Evolutionary conservation across 2,329 filamentous ascomycete species (phyloP).

Genomic region (Fusarium humuli): DNA sequence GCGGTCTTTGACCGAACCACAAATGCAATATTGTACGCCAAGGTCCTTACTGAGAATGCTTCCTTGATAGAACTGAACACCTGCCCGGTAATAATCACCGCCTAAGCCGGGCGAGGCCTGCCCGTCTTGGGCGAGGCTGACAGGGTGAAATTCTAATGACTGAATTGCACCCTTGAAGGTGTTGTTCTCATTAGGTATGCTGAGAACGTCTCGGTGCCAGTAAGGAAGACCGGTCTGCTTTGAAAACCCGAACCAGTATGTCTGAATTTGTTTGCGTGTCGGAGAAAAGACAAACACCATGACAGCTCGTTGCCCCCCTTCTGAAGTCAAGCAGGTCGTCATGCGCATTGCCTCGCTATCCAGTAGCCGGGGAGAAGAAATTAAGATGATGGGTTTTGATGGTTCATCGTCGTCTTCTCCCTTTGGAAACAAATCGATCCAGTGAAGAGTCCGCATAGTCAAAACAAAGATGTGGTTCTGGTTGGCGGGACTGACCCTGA

Average conservation of each 20-base stretch:
- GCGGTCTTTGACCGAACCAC: conserved; percentile 43
- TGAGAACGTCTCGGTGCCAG: conserved; percentile 54
- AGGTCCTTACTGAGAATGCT: conserved; percentile 57
- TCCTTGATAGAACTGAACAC: conserved; percentile 61
- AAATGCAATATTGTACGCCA: conserved; percentile 56
- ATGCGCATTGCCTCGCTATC: conserved; percentile 47
- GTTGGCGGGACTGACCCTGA: conserved; percentile 60
- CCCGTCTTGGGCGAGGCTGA: conserved; percentile 34
- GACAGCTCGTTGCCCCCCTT: conserved; percentile 33
- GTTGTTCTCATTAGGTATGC: conserved; percentile 37
- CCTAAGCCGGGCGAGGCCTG: conserved; percentile 41
- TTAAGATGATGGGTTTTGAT: conserved; percentile 42
- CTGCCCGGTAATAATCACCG: conserved; percentile 48
- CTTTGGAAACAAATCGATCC: conserved; percentile 56
- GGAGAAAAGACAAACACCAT: conserved; percentile 54
- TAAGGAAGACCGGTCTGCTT: conserved; percentile 47
- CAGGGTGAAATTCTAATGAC: conserved; percentile 47
- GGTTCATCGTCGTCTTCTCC: conserved; percentile 12
- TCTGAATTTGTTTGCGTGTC: conserved; percentile 47
- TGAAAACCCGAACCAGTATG: conserved; percentile 52
- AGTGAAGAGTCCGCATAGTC: conserved; percentile 64
- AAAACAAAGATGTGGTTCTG: conserved; percentile 67
- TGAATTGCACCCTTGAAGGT: conserved; percentile 32
- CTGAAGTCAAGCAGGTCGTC: conserved; percentile 45
- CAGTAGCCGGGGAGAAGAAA: conserved; percentile 48